Evolutionary conservation across 345 rosid species (phyloP).

Genomic region (Eutrema heterophyllum): DNA sequence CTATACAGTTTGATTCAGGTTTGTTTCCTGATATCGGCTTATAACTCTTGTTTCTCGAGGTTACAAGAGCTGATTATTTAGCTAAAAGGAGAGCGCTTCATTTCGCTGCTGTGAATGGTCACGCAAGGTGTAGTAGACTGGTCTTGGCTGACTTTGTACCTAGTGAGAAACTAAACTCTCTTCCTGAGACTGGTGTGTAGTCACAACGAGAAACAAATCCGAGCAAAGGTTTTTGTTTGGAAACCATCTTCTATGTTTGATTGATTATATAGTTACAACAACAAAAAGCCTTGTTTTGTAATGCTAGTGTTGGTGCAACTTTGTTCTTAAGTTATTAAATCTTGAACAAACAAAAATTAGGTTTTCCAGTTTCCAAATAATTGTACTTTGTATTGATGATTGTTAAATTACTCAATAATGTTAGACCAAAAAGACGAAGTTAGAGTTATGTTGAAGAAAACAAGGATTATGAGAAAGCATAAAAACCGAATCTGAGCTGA

Average conservation of each 20-base stretch:
- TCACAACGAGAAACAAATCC: slow-evolving; percentile 41
- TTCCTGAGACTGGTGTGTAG: slow-evolving; percentile 33
- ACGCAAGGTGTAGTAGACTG: slow-evolving; percentile 84
- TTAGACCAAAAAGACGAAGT: neutral
- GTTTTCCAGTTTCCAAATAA: neutral
- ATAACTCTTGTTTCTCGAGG: slow-evolving; percentile 44
- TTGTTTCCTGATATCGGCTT: neutral
- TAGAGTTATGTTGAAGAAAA: neutral
- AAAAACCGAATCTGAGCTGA: too few relatives aligned
- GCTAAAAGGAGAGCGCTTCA: slow-evolving; percentile 96
- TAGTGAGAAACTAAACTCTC: slow-evolving; percentile 51
- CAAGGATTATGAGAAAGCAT: too few relatives aligned
- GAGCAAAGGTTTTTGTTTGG: slow-evolving; percentile 46
- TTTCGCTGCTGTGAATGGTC: slow-evolving; percentile 92
- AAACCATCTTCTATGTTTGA: slow-evolving; percentile 1
- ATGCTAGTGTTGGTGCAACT: slow-evolving; percentile 28
- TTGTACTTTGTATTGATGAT: neutral
- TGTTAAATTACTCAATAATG: neutral
- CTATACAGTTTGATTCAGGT: neutral
- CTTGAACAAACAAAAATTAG: neutral
- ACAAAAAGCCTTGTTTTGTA: slow-evolving; percentile 35
- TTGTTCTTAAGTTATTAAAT: neutral
- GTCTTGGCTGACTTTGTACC: slow-evolving; percentile 93
- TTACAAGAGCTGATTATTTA: slow-evolving; percentile 89
- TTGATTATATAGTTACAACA: neutral